Evolutionary conservation across 2,329 filamentous ascomycete genomes (phyloP).

Genomic region (Xylaria sp.): DNA sequence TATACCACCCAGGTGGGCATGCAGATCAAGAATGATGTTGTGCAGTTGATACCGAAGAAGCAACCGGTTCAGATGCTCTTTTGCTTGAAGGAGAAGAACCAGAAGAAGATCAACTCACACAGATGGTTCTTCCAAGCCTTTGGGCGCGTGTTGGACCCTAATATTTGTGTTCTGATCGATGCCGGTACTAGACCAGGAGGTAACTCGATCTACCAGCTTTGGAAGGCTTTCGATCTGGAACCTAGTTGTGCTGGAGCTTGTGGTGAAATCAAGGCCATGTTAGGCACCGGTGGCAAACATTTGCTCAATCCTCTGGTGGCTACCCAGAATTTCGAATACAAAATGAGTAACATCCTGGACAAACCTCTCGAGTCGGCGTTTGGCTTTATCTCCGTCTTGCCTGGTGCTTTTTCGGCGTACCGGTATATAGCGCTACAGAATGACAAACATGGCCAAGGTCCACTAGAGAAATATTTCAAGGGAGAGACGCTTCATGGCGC

Average conservation of each 20-base stretch:
- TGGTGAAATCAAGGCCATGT: constrained; percentile 97
- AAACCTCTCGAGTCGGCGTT: constrained; percentile 97
- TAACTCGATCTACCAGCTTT: constrained; percentile 95
- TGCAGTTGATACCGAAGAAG: constrained; percentile 80
- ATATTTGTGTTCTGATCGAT: constrained; percentile 95
- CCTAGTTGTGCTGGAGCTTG: constrained; percentile 98
- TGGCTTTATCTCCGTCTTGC: constrained; percentile 96
- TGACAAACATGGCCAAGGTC: constrained; percentile 92
- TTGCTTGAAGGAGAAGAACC: constrained; percentile 98
- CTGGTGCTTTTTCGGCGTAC: constrained; percentile 93
- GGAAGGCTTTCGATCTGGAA: constrained; percentile 97
- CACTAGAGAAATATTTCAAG: constrained; percentile 98
- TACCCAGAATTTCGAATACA: constrained; percentile 99
- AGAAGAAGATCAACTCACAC: constrained; percentile 99
- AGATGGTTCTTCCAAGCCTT: constrained; percentile 99
- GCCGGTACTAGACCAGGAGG: constrained; percentile 93
- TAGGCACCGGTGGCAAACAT: constrained; percentile 81
- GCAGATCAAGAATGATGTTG: constrained; percentile 87
- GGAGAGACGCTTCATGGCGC: constrained; percentile 96
- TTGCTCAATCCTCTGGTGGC: constrained; percentile 93
- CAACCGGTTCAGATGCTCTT: constrained; percentile 97
- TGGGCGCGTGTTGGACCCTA: constrained; percentile 87
- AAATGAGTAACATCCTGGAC: constrained; percentile 99
- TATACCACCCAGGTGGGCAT: constrained; percentile 88
- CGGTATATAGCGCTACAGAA: constrained; percentile 96